Conservation (phyloP, 2,329 filamentous ascomycete genomes). For the Drechmeria coniospora region DNA sequence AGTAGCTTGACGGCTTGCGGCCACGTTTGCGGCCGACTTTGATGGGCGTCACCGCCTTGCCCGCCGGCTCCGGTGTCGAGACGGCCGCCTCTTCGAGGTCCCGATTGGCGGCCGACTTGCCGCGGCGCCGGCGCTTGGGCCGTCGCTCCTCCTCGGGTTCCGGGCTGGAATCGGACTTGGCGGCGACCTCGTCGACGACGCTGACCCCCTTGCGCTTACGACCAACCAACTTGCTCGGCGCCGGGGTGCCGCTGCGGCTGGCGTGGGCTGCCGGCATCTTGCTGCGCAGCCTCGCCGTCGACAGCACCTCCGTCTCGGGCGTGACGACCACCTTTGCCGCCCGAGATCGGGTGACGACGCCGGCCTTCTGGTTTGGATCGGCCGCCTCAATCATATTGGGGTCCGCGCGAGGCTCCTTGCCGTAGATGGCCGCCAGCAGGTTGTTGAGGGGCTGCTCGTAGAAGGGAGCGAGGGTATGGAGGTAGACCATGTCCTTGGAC, state of each 20-base stretch:
- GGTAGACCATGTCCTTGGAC: too few species aligned
- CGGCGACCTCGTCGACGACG: conserved; percentile 12
- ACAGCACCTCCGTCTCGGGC: background rate
- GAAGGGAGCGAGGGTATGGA: background rate
- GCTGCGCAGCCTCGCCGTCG: background rate
- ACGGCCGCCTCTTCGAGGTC: conserved; percentile 2
- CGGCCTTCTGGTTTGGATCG: background rate
- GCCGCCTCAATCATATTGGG: background rate
- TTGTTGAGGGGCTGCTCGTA: background rate
- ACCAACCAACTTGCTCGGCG: conserved; percentile 11
- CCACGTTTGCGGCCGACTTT: background rate
- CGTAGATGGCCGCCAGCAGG: background rate
- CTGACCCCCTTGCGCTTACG: conserved; percentile 18
- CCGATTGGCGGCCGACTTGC: conserved; percentile 3
- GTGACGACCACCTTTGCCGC: background rate
- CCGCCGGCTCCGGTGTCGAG: background rate
- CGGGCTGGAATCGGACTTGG: conserved; percentile 17
- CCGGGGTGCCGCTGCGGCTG: conserved; percentile 37
- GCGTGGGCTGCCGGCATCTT: too few species aligned
- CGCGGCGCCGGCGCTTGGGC: conserved; percentile 13
- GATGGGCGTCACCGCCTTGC: background rate
- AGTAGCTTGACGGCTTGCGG: background rate
- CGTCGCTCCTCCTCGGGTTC: conserved; percentile 12
- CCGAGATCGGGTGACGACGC: background rate
- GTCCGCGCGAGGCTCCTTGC: background rate